Evolutionary conservation across 805 yeast species (phyloP).

Genomic region (Ascoidea tarda): DNA sequence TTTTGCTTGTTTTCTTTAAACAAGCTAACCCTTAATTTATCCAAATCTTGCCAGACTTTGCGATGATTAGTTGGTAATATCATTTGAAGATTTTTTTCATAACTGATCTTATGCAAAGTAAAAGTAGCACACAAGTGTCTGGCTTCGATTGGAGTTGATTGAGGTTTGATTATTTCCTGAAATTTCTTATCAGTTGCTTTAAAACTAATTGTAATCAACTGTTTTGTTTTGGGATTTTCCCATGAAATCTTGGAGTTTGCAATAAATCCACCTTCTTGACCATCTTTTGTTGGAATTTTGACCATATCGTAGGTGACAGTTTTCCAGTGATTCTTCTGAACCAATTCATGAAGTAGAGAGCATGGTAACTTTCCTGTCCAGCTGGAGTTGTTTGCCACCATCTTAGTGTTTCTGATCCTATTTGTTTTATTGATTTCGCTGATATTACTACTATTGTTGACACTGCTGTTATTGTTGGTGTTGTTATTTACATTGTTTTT

Average conservation of each 20-base stretch:
- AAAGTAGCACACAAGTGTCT: constrained; percentile 84
- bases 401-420: too few relatives aligned
- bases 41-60: constrained; percentile 64
- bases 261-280: constrained; percentile 30
- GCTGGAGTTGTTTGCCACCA: constrained; percentile 51
- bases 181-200: constrained; percentile 27
- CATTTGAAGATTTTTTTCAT: constrained; percentile 74
- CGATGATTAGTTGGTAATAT: constrained; percentile 76
- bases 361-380: constrained; percentile 96
- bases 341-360: constrained; percentile 70
- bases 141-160: constrained; percentile 79
- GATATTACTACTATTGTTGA: too few relatives aligned
- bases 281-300: constrained; percentile 21
- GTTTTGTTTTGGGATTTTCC: constrained; percentile 73
- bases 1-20: constrained; percentile 28
- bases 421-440: too few relatives aligned
- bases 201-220: constrained; percentile 41
- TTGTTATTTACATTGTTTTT: constrained; percentile 10
- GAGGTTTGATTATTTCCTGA: constrained; percentile 33
- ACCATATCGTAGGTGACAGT: constrained; percentile 68
- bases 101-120: constrained; percentile 67
- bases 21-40: constrained; percentile 38
- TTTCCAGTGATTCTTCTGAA: constrained; percentile 84
- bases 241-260: constrained; percentile 54
- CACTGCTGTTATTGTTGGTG: too few relatives aligned